These are phyloP conservation scores for Xylaria venustula DNA, from an alignment of 495 filamentous ascomycete species.

Conservation along the genomic window DNA sequence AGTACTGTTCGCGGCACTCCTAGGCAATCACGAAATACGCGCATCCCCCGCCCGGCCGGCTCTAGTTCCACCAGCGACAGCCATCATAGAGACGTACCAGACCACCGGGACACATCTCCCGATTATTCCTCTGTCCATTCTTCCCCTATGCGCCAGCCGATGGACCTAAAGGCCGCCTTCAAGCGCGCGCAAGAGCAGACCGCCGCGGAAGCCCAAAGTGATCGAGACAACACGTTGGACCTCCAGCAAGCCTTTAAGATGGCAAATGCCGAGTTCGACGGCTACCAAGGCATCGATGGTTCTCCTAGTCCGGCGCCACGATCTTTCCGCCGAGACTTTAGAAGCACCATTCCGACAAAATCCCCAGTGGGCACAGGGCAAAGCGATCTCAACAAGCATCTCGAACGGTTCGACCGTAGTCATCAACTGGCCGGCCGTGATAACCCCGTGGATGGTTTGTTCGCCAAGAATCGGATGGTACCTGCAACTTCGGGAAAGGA, in stretches of 20 bases:
- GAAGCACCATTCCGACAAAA: slow-evolving; percentile 15
- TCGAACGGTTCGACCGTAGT: slow-evolving; percentile 24
- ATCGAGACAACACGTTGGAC: slow-evolving; percentile 21
- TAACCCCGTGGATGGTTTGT: slow-evolving; percentile 21
- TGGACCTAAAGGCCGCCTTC: slow-evolving; percentile 42
- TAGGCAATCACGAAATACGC: slow-evolving; percentile 26
- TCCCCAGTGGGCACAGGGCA: slow-evolving; percentile 7
- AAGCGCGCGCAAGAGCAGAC: slow-evolving; percentile 42
- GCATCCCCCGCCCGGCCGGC: slow-evolving; percentile 38
- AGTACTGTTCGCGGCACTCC: slow-evolving; percentile 16
- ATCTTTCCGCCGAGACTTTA: slow-evolving; percentile 30
- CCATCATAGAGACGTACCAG: neutral
- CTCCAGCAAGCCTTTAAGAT: slow-evolving; percentile 27
- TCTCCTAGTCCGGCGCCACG: slow-evolving; percentile 51
- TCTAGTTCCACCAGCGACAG: neutral
- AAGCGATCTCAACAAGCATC: slow-evolving; percentile 22
- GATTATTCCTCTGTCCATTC: slow-evolving; percentile 16
- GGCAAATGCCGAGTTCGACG: slow-evolving; percentile 27
- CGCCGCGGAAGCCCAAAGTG: slow-evolving; percentile 12
- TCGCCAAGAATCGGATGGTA: slow-evolving; percentile 29
- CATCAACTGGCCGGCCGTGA: slow-evolving; percentile 21
- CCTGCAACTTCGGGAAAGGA: slow-evolving; percentile 34
- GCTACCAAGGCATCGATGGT: slow-evolving; percentile 29
- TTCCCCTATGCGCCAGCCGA: slow-evolving; percentile 31
- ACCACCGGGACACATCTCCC: slow-evolving; percentile 4